phyloP scores from a whole-genome alignment of 75 land plant species.

The Isoetes taiwanensis region DNA sequence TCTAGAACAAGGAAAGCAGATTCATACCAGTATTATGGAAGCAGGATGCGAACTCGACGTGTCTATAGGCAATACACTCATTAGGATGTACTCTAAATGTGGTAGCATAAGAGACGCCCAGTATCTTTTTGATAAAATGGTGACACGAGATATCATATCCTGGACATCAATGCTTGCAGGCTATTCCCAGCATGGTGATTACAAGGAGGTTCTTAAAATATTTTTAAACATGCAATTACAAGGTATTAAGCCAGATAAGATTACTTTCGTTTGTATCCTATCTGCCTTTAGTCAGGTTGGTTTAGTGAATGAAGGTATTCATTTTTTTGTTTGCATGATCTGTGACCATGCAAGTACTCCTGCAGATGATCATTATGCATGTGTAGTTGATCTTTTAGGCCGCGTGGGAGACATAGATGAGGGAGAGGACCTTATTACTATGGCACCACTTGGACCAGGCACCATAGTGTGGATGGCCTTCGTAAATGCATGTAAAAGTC shows the following conservation, averaged over 20 bases:
- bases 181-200: not conserved
- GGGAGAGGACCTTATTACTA: constrained; percentile 17
- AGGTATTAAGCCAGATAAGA: too few relatives aligned
- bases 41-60: constrained; percentile 8
- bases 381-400: constrained; percentile 37
- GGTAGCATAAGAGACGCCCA: not conserved
- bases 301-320: constrained; percentile 25
- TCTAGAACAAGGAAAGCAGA: not conserved
- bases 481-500: constrained; percentile 23
- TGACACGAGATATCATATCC: not conserved
- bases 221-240: not conserved
- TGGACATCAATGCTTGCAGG: not conserved
- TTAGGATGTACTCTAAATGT: constrained; percentile 13
- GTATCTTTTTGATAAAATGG: not conserved
- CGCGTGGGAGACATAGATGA: constrained; percentile 25
- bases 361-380: constrained; percentile 23
- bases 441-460: constrained; percentile 21
- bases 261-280: too few relatives aligned
- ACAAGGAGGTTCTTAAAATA: not conserved
- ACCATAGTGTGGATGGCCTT: constrained; percentile 22
- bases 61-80: constrained; percentile 12
- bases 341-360: constrained; percentile 18
- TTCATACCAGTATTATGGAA: constrained; percentile 16
- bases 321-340: constrained; percentile 14
- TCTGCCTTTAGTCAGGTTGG: too few relatives aligned